These are phyloP conservation scores for Beta vulgaris DNA, from an alignment of 148 eudicot genomes.

Conservation along the genomic window DNA sequence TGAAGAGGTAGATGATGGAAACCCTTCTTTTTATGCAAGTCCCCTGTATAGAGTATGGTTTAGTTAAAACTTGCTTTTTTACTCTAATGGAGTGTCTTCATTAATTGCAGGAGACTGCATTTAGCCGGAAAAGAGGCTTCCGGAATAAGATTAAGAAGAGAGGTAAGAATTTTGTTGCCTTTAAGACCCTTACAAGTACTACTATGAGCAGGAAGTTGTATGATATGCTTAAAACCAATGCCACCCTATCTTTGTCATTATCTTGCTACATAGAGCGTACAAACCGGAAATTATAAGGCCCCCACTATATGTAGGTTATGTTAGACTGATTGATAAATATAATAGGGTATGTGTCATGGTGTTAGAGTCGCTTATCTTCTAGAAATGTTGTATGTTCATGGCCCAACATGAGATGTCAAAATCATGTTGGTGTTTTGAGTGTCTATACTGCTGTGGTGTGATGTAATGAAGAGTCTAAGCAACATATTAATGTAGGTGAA, in stretches of 20 bases:
- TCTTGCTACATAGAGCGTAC: background rate
- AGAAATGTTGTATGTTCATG: background rate
- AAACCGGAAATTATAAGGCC: background rate
- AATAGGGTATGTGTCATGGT: background rate
- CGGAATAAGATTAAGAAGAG: slow-evolving; percentile 86
- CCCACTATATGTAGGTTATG: background rate
- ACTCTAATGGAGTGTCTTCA: background rate
- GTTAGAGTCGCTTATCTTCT: background rate
- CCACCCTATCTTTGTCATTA: background rate
- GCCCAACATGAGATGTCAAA: too few relatives aligned
- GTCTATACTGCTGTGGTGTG: too few relatives aligned
- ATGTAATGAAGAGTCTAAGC: background rate
- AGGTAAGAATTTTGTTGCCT: slow-evolving; percentile 34
- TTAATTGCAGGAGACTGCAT: slow-evolving; percentile 81
- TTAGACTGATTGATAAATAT: background rate
- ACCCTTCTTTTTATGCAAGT: background rate
- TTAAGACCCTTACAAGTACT: background rate
- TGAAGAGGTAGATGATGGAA: too few relatives aligned
- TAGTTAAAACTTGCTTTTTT: background rate
- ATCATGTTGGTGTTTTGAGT: too few relatives aligned
- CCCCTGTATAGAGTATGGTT: background rate
- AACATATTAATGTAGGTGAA: too few relatives aligned
- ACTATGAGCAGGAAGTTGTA: background rate
- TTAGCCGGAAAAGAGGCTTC: slow-evolving; percentile 95
- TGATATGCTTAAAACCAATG: background rate